Conservation (phyloP, 2,329 filamentous ascomycete species). For the Fusarium abutilonis region DNA sequence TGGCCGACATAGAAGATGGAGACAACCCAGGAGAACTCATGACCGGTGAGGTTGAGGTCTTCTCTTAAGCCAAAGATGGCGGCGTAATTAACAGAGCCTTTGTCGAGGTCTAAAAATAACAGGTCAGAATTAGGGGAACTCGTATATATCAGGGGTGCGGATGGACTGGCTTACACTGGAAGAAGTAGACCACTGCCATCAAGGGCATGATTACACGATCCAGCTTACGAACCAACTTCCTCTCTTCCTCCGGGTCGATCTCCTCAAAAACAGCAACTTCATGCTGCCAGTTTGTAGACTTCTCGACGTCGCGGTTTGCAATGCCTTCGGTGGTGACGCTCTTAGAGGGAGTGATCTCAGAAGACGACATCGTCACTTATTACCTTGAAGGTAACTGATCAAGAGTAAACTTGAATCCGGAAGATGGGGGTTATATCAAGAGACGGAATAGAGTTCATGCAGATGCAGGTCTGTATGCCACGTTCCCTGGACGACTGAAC, state of each 20-base stretch:
- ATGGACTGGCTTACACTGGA: conserved; percentile 24
- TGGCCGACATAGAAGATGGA: conserved; percentile 37
- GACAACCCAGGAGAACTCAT: conserved; percentile 28
- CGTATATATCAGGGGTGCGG: not conserved
- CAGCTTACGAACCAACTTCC: conserved; percentile 27
- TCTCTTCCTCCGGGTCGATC: conserved; percentile 31
- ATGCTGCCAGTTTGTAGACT: conserved; percentile 12
- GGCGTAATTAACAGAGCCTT: conserved; percentile 34
- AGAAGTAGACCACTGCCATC: conserved; percentile 36
- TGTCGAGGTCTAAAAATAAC: conserved; percentile 29
- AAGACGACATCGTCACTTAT: conserved; percentile 10
- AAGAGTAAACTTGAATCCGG: not conserved
- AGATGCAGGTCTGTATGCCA: not conserved
- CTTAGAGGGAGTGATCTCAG: not conserved
- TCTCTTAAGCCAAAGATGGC: conserved; percentile 29
- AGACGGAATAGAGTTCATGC: not conserved
- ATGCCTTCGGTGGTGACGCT: conserved; percentile 1
- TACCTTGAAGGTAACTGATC: not conserved
- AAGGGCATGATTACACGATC: conserved; percentile 32
- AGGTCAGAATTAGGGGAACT: not conserved
- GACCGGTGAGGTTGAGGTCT: conserved; percentile 20
- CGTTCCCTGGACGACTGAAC: not conserved
- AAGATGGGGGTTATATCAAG: not conserved
- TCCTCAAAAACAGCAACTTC: conserved; percentile 29
- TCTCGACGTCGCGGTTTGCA: conserved; percentile 7